Evolutionary conservation across 2,329 filamentous ascomycete species (phyloP).

Genomic region (Blumeria hordei): DNA sequence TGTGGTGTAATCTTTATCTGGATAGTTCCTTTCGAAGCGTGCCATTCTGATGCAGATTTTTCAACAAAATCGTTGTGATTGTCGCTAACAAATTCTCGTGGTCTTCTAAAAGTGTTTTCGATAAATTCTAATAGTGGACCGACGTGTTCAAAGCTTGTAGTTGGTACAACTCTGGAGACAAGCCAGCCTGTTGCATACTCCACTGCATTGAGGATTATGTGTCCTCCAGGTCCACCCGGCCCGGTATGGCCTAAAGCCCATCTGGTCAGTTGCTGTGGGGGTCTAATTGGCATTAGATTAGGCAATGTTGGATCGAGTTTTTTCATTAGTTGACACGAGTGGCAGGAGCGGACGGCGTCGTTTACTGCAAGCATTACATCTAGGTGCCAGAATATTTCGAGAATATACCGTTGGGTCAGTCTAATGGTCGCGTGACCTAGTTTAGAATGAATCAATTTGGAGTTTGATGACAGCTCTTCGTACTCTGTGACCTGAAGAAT

Average conservation of each 20-base stretch:
- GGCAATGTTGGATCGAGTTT: not conserved
- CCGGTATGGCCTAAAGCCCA: not conserved
- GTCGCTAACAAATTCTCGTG: not conserved
- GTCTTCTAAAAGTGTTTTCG: not conserved
- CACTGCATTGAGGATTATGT: not conserved
- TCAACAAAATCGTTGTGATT: not conserved
- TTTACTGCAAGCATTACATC: not conserved
- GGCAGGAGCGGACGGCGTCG: not conserved
- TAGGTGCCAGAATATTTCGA: not conserved
- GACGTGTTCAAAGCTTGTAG: not conserved
- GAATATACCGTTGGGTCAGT: not conserved
- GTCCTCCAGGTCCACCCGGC: not conserved
- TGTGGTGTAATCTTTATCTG: not conserved
- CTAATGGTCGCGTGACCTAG: not conserved
- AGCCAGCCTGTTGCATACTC: not conserved
- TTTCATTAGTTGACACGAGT: not conserved
- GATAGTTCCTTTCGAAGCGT: not conserved
- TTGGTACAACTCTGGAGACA: not conserved
- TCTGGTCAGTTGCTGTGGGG: not conserved
- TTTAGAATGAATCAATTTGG: not conserved
- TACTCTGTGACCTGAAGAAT: not conserved
- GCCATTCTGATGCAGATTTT: not conserved
- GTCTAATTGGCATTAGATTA: not conserved
- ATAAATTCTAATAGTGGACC: not conserved
- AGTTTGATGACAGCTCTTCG: not conserved